A percentile compares a stretch with the other conserved stretches of the same genome.
phyloP scores from a whole-genome alignment of 2,329 filamentous ascomycete genomes.

The Orbilia quercus region DNA sequence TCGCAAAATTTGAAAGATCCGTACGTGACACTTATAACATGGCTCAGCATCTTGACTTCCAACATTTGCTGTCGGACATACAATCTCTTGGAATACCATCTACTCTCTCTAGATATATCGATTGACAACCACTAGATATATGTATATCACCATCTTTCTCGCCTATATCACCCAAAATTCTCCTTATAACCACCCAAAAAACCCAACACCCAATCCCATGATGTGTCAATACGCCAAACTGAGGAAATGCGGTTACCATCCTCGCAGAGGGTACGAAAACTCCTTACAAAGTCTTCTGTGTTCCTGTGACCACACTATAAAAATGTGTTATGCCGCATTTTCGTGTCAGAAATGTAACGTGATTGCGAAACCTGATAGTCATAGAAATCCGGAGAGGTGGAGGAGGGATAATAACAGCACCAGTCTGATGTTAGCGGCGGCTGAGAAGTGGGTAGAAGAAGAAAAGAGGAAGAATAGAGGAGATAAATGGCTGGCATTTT shows the following conservation, averaged over 20 bases:
- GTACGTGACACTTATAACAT: too few relatives aligned
- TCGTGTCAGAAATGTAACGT: conserved; percentile 15
- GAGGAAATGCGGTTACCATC: conserved; percentile 31
- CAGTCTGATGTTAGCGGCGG: not conserved
- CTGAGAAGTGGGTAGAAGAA: not conserved
- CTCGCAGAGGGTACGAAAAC: not conserved
- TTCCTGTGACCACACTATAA: conserved; percentile 3
- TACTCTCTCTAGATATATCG: too few relatives aligned
- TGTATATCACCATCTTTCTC: not conserved
- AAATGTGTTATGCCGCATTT: conserved; percentile 16
- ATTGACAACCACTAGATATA: too few relatives aligned
- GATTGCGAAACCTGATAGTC: conserved; percentile 2
- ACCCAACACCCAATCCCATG: not conserved
- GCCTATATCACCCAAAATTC: not conserved
- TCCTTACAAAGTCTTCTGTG: conserved; percentile 27
- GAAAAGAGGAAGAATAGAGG: too few relatives aligned
- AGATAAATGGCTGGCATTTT: too few relatives aligned
- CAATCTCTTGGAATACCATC: too few relatives aligned
- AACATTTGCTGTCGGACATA: too few relatives aligned
- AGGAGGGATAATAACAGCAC: conserved; percentile 3
- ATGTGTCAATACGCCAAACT: conserved; percentile 31
- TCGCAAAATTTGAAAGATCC: too few relatives aligned
- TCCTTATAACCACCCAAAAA: too few relatives aligned
- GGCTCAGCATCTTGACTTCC: too few relatives aligned
- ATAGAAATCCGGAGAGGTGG: not conserved